phyloP scores from a whole-genome alignment of 805 yeast species.

The Teunomyces lycoperdinae region DNA sequence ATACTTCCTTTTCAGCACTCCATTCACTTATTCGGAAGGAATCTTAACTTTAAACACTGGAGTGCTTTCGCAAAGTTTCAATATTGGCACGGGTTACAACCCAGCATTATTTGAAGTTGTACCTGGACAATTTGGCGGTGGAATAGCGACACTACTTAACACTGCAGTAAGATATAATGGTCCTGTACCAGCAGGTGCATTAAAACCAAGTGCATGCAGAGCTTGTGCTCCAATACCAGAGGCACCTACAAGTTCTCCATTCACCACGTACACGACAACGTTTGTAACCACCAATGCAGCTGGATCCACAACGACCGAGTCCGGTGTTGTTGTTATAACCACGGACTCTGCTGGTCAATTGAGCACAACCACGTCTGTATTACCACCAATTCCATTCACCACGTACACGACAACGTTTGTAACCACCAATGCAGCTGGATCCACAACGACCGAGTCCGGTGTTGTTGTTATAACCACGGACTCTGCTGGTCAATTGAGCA shows the following conservation, averaged over 20 bases:
- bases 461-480: slow-evolving; percentile 18
- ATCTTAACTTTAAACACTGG: slow-evolving; percentile 16
- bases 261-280: slow-evolving; percentile 16
- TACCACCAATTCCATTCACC: slow-evolving; percentile 5
- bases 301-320: slow-evolving; percentile 14
- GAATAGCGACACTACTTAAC: slow-evolving; percentile 2
- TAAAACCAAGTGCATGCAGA: slow-evolving; percentile 6
- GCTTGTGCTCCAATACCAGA: slow-evolving; percentile 6
- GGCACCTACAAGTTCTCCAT: slow-evolving; percentile 1
- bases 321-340: slow-evolving; percentile 16
- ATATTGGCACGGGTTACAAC: slow-evolving; percentile 10
- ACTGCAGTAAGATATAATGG: slow-evolving; percentile 12
- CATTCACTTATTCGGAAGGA: slow-evolving; percentile 12
- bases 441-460: slow-evolving; percentile 8
- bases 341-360: slow-evolving; percentile 13
- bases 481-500: slow-evolving; percentile 10
- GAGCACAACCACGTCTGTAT: slow-evolving; percentile 12
- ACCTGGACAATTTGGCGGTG: slow-evolving; percentile 5
- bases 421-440: slow-evolving; percentile 3
- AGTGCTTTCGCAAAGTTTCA: slow-evolving; percentile 6
- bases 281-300: slow-evolving; percentile 12
- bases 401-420: slow-evolving; percentile 6
- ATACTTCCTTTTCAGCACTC: background rate
- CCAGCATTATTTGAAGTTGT: slow-evolving; percentile 4
- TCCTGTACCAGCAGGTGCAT: slow-evolving; percentile 8